Conservation (phyloP, 2,329 filamentous ascomycete species). For the Helotiales sp. region DNA sequence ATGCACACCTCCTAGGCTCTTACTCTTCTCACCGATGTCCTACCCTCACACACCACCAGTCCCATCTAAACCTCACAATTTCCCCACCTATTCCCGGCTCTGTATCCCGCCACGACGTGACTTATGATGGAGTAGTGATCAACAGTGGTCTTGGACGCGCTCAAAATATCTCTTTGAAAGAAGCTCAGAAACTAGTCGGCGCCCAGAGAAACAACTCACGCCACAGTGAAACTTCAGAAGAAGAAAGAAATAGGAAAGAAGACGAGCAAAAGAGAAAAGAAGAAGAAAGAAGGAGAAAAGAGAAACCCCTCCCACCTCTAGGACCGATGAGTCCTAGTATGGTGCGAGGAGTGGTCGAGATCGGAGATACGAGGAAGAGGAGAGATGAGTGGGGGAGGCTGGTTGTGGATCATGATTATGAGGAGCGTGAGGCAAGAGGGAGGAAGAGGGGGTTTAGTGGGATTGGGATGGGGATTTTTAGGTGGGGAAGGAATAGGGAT, state of each 20-base stretch:
- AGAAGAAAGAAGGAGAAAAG: constrained; percentile 16
- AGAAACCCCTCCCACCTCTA: constrained; percentile 17
- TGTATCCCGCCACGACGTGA: constrained; percentile 8
- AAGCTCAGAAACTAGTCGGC: neutral
- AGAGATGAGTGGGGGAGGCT: constrained; percentile 10
- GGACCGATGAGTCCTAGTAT: constrained; percentile 20
- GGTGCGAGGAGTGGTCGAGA: constrained; percentile 17
- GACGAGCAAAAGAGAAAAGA: constrained; percentile 14
- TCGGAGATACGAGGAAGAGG: constrained; percentile 10
- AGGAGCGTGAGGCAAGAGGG: neutral
- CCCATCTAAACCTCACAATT: constrained; percentile 2
- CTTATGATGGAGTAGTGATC: too few relatives aligned
- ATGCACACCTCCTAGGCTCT: neutral
- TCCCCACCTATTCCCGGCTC: constrained; percentile 11
- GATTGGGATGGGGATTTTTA: constrained; percentile 9
- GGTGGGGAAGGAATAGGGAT: constrained; percentile 6
- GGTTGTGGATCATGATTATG: neutral
- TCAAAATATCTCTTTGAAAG: neutral
- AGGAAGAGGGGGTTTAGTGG: constrained; percentile 10
- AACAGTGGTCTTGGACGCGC: neutral
- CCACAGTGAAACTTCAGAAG: constrained; percentile 4
- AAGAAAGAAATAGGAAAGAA: constrained; percentile 15
- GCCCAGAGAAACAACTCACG: neutral
- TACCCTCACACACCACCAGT: neutral
- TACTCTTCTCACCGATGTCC: too few relatives aligned